Evolutionary conservation across 495 filamentous ascomycete genomes (phyloP).

Genomic region (Penicillium diatomitis): DNA sequence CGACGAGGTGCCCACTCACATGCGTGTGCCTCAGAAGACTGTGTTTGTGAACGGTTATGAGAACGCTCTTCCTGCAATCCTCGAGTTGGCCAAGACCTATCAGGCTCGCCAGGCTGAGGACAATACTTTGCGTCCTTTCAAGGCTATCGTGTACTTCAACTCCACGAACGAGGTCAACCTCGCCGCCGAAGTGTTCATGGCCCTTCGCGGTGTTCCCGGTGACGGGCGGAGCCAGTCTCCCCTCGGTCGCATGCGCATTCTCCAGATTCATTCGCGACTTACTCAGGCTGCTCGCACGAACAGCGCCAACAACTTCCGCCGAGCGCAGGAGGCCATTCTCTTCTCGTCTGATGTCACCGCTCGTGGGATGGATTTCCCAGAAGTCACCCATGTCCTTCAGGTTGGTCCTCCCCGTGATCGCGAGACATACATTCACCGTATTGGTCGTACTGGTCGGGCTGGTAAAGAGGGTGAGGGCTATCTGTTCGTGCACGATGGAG

Average conservation of each 20-base stretch:
- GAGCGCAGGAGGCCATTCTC: slow-evolving; percentile 55
- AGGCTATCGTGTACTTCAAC: slow-evolving; percentile 85
- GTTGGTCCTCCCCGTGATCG: slow-evolving; percentile 50
- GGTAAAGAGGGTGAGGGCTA: slow-evolving; percentile 74
- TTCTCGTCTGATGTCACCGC: slow-evolving; percentile 92
- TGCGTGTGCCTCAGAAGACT: slow-evolving; percentile 69
- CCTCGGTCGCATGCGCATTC: slow-evolving; percentile 39
- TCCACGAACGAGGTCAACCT: slow-evolving; percentile 63
- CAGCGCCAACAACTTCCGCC: slow-evolving; percentile 63
- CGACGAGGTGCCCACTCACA: slow-evolving; percentile 76
- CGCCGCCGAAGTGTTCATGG: slow-evolving; percentile 49
- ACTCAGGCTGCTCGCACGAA: slow-evolving; percentile 56
- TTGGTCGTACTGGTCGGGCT: slow-evolving; percentile 66
- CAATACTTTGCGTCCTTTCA: slow-evolving; percentile 57
- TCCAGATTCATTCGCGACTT: slow-evolving; percentile 73
- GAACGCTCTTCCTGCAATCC: slow-evolving; percentile 64
- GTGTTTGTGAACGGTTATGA: slow-evolving; percentile 57
- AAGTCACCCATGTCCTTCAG: slow-evolving; percentile 65
- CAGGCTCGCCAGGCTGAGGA: slow-evolving; percentile 22
- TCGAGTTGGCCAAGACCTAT: slow-evolving; percentile 62
- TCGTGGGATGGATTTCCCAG: slow-evolving; percentile 77
- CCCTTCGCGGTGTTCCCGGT: slow-evolving; percentile 29
- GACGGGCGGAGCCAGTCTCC: slow-evolving; percentile 28
- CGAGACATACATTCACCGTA: slow-evolving; percentile 65
- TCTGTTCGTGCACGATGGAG: slow-evolving; percentile 55